Percentiles rank a stretch among this genome's conserved stretches.
phyloP scores from a whole-genome alignment of 2,329 filamentous ascomycete species.

The Exophiala aquamarina region DNA sequence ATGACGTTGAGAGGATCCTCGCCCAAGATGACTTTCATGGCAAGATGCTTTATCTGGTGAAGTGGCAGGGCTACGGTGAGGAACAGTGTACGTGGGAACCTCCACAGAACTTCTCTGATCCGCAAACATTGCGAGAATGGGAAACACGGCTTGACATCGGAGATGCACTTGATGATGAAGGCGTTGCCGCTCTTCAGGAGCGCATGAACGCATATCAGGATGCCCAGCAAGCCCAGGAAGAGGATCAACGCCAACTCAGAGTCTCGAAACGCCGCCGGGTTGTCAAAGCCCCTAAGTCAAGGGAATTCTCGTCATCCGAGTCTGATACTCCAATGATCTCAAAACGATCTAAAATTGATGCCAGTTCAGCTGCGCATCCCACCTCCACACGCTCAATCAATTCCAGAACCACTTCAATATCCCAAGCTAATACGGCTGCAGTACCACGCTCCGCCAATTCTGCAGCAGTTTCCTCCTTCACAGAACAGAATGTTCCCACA shows the following conservation, averaged over 20 bases:
- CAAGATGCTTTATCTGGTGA: constrained; percentile 57
- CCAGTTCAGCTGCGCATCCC: too few species aligned
- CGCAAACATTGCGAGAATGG: constrained; percentile 43
- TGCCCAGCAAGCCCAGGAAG: background rate
- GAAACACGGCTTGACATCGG: constrained; percentile 34
- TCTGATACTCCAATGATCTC: too few species aligned
- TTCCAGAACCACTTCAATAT: too few species aligned
- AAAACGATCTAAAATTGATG: too few species aligned
- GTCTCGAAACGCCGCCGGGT: background rate
- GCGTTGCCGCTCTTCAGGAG: constrained; percentile 16
- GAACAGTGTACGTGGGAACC: constrained; percentile 59
- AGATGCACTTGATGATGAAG: constrained; percentile 18
- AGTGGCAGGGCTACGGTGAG: constrained; percentile 62
- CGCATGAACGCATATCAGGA: constrained; percentile 20
- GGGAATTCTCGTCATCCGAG: too few species aligned
- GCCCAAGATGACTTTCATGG: constrained; percentile 42
- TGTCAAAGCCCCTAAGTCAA: too few species aligned
- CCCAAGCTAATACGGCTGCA: too few species aligned
- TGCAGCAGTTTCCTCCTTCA: too few species aligned
- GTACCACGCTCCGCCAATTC: too few species aligned
- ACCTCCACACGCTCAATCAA: too few species aligned
- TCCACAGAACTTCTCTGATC: constrained; percentile 38
- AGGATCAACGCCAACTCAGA: background rate
- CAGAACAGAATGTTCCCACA: too few species aligned
- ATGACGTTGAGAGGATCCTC: constrained; percentile 56